Conservation (phyloP, 441 rosid species). For the Euphorbia corollata region DNA sequence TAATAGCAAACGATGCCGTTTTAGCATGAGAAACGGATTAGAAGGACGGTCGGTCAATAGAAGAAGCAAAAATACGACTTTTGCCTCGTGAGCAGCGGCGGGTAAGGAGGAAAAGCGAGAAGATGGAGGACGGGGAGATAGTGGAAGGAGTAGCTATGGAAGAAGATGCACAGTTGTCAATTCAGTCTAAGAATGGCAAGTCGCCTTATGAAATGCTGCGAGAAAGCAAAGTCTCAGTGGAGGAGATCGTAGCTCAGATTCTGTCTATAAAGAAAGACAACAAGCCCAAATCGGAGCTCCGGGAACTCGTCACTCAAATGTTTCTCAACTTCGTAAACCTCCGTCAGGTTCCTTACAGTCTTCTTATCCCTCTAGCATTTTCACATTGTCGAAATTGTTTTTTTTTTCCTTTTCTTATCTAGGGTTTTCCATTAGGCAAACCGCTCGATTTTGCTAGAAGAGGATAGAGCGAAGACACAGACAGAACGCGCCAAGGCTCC, state of each 20-base stretch:
- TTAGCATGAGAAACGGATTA: no score
- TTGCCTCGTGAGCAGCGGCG: neutral
- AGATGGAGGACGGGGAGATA: constrained; percentile 59
- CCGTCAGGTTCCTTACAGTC: constrained; percentile 51
- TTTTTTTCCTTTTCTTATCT: neutral
- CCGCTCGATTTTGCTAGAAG: constrained; percentile 64
- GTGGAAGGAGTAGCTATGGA: constrained; percentile 65
- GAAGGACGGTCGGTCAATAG: neutral
- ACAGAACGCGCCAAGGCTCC: constrained; percentile 73
- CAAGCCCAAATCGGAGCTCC: constrained; percentile 52
- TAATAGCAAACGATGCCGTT: no score
- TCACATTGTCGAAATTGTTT: neutral
- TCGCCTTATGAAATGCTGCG: constrained; percentile 48
- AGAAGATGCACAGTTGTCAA: constrained; percentile 27
- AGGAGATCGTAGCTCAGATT: constrained; percentile 49
- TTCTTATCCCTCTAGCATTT: neutral
- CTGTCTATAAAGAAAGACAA: constrained; percentile 51
- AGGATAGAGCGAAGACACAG: constrained; percentile 63
- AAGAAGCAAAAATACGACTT: neutral
- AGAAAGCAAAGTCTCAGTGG: constrained; percentile 62
- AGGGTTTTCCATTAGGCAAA: constrained; percentile 44
- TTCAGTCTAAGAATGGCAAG: constrained; percentile 27
- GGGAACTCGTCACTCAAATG: constrained; percentile 68
- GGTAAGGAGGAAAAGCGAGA: neutral
- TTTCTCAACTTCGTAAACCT: constrained; percentile 69